phyloP scores from a whole-genome alignment of 2,329 filamentous ascomycete species.

The Microdochium bolleyi region DNA sequence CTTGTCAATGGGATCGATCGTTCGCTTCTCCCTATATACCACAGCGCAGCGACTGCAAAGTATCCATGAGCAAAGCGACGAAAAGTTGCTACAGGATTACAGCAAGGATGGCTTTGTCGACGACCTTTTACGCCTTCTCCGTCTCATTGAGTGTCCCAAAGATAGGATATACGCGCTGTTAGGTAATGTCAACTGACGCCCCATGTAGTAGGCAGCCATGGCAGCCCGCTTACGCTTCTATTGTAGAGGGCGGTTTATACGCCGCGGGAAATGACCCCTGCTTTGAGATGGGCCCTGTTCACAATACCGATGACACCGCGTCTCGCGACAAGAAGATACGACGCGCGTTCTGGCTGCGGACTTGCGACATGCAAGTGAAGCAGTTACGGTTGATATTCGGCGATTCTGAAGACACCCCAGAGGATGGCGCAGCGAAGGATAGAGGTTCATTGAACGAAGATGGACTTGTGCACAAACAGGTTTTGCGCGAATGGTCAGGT shows the following conservation, averaged over 20 bases:
- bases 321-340: neutral
- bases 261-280: neutral
- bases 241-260: neutral
- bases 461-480: neutral
- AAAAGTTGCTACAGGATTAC: neutral
- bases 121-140: neutral
- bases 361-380: neutral
- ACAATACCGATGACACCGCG: neutral
- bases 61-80: neutral
- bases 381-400: neutral
- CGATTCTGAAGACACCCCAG: neutral
- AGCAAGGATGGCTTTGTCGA: neutral
- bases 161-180: neutral
- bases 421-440: neutral
- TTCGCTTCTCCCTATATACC: neutral
- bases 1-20: neutral
- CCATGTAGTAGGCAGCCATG: neutral
- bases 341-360: neutral
- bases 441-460: neutral
- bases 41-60: neutral
- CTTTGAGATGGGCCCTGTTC: neutral
- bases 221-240: neutral
- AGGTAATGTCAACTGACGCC: neutral
- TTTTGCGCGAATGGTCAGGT: neutral
- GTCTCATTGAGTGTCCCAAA: neutral